Base-by-base conservation (phyloP, 371 early-diverging fungal genomes). In the Chytridium lagenaria region DNA sequence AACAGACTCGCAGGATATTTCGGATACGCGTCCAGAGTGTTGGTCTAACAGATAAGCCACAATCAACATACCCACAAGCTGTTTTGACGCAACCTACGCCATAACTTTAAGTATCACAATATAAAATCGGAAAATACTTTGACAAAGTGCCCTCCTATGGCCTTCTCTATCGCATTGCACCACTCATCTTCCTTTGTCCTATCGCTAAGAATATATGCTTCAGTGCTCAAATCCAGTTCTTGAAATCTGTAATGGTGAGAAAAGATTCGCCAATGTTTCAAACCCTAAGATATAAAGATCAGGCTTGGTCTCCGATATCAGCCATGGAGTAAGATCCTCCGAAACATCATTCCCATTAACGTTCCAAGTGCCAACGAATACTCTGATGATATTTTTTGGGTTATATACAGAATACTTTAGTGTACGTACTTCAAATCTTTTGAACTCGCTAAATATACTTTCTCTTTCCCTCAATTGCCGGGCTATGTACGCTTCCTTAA, bases 281-380 rank as follows among this genome's bases (percentile, higher is more conserved):
- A 85, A 92, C 90, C 94, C 93, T 59, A 92, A 81, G 1, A 91
- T 88, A 72, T 90, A 91, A 28, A 93, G 80, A 68, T 93, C 92
- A 36, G 91, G 88, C 40, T 89, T 84, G 36, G 76, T 75, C 1
- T 82, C 84, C 36, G 82, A 77, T 1, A 83, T 75, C 0, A 95
- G 77, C 96, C 96, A 97, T 7, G 85, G 76, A 0, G 79, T 72
- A 22, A 95, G 50, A 0, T 87, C 75, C 39, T 88, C 82, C 1
- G 87, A 81, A 0, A 93, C 88, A 15, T 82, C 73, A 30, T 85
- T 86, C 12, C 95, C 95, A 79, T 94, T 94, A 22, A 96, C 95
- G 73, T 97, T 97, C 93, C 95, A 97, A 0, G 96, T 93, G 0
- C 95, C 96, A 0, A 90, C 87, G 81, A 95, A 93, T 1, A 92